A percentile compares a stretch with the other conserved stretches of the same genome.
Conservation (phyloP, 1,284 basidiomycete genomes). For the Cystobasidium pallidum region DNA sequence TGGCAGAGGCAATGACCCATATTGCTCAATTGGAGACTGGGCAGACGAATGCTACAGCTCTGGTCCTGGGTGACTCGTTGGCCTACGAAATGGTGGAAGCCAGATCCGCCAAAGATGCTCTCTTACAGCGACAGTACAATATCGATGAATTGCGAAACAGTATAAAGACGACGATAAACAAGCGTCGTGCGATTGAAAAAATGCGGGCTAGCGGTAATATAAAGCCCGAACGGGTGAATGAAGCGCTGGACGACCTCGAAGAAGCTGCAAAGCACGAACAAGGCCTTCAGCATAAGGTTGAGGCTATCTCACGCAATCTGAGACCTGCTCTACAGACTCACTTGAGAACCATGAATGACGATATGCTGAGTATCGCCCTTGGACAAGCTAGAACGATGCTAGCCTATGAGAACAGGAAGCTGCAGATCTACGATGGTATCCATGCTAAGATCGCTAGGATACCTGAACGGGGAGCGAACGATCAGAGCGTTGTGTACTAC, state of each 20-base stretch:
- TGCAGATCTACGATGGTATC: slow-evolving; percentile 77
- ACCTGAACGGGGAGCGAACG: slow-evolving; percentile 53
- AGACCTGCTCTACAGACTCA: slow-evolving; percentile 80
- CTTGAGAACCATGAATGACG: slow-evolving; percentile 80
- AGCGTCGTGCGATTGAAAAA: slow-evolving; percentile 84
- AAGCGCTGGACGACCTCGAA: slow-evolving; percentile 88
- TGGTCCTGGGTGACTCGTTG: slow-evolving; percentile 85
- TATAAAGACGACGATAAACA: slow-evolving; percentile 86
- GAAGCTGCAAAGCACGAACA: slow-evolving; percentile 89
- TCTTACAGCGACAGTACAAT: slow-evolving; percentile 80
- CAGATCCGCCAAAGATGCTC: slow-evolving; percentile 85
- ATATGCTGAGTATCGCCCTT: slow-evolving; percentile 80
- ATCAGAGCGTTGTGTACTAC: slow-evolving; percentile 51
- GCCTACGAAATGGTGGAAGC: slow-evolving; percentile 93
- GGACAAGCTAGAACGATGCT: slow-evolving; percentile 87
- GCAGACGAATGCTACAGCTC: slow-evolving; percentile 76
- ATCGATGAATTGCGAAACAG: slow-evolving; percentile 89
- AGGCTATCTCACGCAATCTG: slow-evolving; percentile 87
- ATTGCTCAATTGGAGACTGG: slow-evolving; percentile 39
- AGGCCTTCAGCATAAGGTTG: slow-evolving; percentile 73
- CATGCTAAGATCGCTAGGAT: slow-evolving; percentile 76
- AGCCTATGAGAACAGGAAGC: slow-evolving; percentile 71
- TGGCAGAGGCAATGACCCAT: slow-evolving; percentile 47
- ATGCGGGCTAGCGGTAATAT: slow-evolving; percentile 76
- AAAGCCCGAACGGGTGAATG: slow-evolving; percentile 81